phyloP scores from a whole-genome alignment of 108 stramenopile genomes.

The Craspedostauros australis region DNA sequence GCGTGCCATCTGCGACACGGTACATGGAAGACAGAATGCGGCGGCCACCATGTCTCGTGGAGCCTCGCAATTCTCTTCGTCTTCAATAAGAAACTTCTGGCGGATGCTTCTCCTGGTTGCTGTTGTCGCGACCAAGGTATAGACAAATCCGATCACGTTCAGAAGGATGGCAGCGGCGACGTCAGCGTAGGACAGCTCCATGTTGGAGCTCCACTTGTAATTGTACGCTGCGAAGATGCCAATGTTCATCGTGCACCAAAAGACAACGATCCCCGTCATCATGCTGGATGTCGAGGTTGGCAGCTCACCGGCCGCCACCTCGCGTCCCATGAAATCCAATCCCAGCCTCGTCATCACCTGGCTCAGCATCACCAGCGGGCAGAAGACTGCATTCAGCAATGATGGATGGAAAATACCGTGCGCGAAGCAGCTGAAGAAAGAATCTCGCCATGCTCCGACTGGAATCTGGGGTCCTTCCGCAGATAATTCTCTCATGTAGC shows the following conservation, averaged over 20 bases:
- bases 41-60: constrained; percentile 49
- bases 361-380: constrained; percentile 65
- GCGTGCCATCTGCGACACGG: constrained; percentile 71
- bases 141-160: no score
- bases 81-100: constrained; percentile 60
- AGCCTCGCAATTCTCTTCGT: constrained; percentile 22
- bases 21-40: constrained; percentile 58
- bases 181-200: constrained; percentile 39
- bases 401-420: constrained; percentile 58
- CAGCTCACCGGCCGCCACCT: constrained; percentile 17
- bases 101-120: constrained; percentile 53
- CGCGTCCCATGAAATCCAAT: constrained; percentile 57
- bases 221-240: constrained; percentile 38
- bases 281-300: constrained; percentile 44
- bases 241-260: constrained; percentile 61
- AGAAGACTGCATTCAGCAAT: constrained; percentile 50
- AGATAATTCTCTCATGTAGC: constrained; percentile 54
- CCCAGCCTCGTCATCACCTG: constrained; percentile 69
- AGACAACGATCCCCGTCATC: constrained; percentile 41
- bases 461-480: constrained; percentile 43
- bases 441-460: constrained; percentile 59
- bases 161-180: constrained; percentile 42
- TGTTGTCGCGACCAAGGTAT: no score
- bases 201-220: constrained; percentile 22
- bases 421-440: constrained; percentile 28